A percentile compares a stretch with the other conserved stretches of the same genome.
Evolutionary conservation across 495 filamentous ascomycete species (phyloP).

Genomic region (Neohortaea acidophila): DNA sequence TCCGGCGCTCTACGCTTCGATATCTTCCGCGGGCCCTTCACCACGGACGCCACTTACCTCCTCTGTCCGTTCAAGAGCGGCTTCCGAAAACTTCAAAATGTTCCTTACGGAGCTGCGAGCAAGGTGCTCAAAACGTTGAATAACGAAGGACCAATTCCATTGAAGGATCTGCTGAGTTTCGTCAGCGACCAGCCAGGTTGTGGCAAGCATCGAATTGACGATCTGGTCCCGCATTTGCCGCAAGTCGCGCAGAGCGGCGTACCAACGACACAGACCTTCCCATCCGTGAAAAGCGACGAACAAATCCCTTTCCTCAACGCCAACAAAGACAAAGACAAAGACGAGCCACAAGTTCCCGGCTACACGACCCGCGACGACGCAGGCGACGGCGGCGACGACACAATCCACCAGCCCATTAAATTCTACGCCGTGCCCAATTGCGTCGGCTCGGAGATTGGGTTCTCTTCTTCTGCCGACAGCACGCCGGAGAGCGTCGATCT

Average conservation of each 20-base stretch:
- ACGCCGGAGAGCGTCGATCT: constrained; percentile 64
- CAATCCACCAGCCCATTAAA: constrained; percentile 55
- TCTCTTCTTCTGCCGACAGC: constrained; percentile 26
- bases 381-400: constrained; percentile 81
- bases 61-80: constrained; percentile 78
- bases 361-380: constrained; percentile 83
- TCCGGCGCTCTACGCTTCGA: constrained; percentile 89
- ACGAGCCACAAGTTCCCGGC: constrained; percentile 36
- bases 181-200: neutral
- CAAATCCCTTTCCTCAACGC: constrained; percentile 5
- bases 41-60: constrained; percentile 66
- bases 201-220: neutral
- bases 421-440: constrained; percentile 72
- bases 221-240: constrained; percentile 7
- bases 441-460: constrained; percentile 49
- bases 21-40: constrained; percentile 83
- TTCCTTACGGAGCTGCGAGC: constrained; percentile 59
- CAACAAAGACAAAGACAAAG: constrained; percentile 19
- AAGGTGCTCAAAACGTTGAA: constrained; percentile 61
- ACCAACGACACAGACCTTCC: neutral
- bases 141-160: constrained; percentile 41
- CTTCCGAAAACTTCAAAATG: constrained; percentile 62
- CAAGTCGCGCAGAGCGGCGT: constrained; percentile 1
- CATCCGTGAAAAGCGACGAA: neutral
- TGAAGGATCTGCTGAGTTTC: constrained; percentile 27